Base-by-base conservation (phyloP, 2,329 filamentous ascomycete species). In the Alternaria ventricosa region DNA sequence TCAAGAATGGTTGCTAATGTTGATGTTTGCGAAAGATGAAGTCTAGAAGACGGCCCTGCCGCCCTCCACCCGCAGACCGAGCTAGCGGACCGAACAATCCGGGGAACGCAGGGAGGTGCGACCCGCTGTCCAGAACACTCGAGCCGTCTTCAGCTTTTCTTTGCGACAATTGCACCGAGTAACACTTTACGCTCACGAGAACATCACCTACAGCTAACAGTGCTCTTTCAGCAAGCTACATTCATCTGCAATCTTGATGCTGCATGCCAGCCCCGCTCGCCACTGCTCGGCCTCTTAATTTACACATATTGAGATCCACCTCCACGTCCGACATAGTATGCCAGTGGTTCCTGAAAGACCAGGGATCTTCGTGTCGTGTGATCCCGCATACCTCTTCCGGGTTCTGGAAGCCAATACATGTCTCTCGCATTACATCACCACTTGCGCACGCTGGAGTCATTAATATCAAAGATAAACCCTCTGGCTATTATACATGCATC, bases 401-500 rank as follows among this genome's bases (percentile, higher is more conserved):
- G 36, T 41, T 55, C 51, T 61, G 18, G 30, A 51, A 49, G 45
- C 56, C 46, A 49, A 49, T 20, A 28, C 11, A 41, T 41, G n/a
- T 18, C 36, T 23, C n/a, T 23, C 27, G 9, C 25, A 50, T 50
- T 22, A 44, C 45, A 45, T 50, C 33, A 47, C 28, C 49, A 51
- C 30, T 53, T 22, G 30, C 33, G 47, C 46, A 59, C 18, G 22
- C 36, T 27, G 25, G 50, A 25, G 64, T 20, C 47, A 69, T 44
- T 53, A 64, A 47, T 55, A 50, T 65, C 44, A 55, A 65, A 65
- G 47, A 53, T 66, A 63, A 54, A 64, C 43, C 47, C 55, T 62
- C 55, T 65, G 67, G 67, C 65, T 73, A 73, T 74, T 73, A 72
- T 74, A 73, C 71, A 74, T 71, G 64, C 66, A 65, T 64, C 62